Conservation (phyloP, 768 basidiomycete genomes). For the Lactarius pseudohatsudake region DNA sequence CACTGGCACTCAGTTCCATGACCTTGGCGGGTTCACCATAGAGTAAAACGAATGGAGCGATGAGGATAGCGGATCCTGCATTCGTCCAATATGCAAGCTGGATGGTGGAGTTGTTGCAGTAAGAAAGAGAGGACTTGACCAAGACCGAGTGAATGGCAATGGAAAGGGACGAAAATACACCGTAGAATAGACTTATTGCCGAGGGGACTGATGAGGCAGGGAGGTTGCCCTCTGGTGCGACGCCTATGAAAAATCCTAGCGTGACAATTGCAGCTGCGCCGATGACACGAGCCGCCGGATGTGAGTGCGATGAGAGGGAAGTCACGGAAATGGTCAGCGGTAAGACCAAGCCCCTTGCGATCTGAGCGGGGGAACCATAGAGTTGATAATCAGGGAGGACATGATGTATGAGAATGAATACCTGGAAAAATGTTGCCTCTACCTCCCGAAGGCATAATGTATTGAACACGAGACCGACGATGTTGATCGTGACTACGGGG, state of each 20-base stretch:
- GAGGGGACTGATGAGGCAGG: constrained; percentile 49
- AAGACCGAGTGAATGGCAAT: constrained; percentile 75
- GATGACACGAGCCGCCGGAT: constrained; percentile 56
- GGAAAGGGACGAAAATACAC: constrained; percentile 68
- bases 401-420: constrained; percentile 30
- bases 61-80: constrained; percentile 59
- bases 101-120: constrained; percentile 69
- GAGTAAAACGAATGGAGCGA: constrained; percentile 63
- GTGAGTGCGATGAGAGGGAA: constrained; percentile 52
- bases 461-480: constrained; percentile 77
- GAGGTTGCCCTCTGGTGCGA: constrained; percentile 53
- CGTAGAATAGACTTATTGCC: constrained; percentile 62
- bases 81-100: constrained; percentile 82
- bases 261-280: constrained; percentile 64
- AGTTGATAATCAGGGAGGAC: not conserved
- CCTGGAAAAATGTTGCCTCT: constrained; percentile 82
- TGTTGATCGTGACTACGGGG: constrained; percentile 66
- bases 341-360: constrained; percentile 80
- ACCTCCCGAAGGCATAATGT: constrained; percentile 75
- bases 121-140: constrained; percentile 66
- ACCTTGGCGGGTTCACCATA: constrained; percentile 52
- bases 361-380: constrained; percentile 42
- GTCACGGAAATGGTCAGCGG: constrained; percentile 80
- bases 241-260: constrained; percentile 73
- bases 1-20: constrained; percentile 39